These are phyloP conservation scores for Yarrowia sp. DNA, from an alignment of 805 yeast species.

Conservation along the genomic window DNA sequence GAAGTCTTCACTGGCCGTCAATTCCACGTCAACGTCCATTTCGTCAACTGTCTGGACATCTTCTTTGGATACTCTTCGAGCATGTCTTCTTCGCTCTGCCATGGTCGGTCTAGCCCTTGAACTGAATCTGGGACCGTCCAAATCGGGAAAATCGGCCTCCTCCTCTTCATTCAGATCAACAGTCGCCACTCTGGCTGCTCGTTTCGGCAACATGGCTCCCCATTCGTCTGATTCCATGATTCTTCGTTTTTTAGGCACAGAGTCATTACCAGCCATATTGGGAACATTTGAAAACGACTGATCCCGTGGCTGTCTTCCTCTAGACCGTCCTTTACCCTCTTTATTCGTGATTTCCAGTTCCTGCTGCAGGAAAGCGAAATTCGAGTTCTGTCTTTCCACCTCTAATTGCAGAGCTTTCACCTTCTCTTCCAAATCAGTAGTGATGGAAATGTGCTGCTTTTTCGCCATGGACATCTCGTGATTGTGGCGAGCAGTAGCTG, in stretches of 20 bases:
- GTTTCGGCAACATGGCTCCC: conserved; percentile 27
- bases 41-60: neutral
- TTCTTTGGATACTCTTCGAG: too few species aligned
- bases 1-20: too few species aligned
- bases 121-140: conserved; percentile 12
- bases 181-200: conserved; percentile 4
- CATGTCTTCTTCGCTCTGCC: conserved; percentile 3
- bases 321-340: neutral
- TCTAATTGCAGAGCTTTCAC: conserved; percentile 11
- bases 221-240: conserved; percentile 14
- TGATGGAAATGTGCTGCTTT: neutral
- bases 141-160: conserved; percentile 14
- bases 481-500: neutral
- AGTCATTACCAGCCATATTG: neutral
- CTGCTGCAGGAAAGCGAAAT: conserved; percentile 21
- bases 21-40: neutral
- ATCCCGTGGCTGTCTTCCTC: neutral
- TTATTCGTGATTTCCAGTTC: conserved; percentile 16
- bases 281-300: neutral
- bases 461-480: conserved; percentile 31
- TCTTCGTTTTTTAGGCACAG: neutral
- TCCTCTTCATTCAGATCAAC: conserved; percentile 2
- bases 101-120: neutral
- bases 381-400: conserved; percentile 17
- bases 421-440: conserved; percentile 12